Evolutionary conservation across 1,284 basidiomycete species (phyloP).

Genomic region (Ceratobasidium sp.): DNA sequence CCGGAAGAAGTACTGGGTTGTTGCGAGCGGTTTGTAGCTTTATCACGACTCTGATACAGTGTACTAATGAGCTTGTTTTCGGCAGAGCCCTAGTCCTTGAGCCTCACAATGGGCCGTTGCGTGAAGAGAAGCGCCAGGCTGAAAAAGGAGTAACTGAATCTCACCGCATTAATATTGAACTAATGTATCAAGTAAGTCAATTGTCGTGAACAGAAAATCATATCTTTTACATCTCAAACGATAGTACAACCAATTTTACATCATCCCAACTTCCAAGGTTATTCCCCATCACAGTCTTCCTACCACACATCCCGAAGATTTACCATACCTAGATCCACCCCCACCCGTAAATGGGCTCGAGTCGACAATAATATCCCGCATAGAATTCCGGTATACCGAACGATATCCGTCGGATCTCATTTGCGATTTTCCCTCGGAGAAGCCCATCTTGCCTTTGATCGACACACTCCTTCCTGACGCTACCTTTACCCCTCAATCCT

Average conservation of each 20-base stretch:
- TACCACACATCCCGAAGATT: neutral
- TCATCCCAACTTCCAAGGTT: neutral
- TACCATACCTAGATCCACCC: constrained; percentile 15
- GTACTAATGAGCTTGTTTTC: neutral
- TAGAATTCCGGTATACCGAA: neutral
- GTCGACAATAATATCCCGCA: neutral
- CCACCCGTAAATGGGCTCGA: neutral
- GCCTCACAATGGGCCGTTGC: neutral
- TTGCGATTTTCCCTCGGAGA: neutral
- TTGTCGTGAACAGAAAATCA: neutral
- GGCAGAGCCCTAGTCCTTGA: neutral
- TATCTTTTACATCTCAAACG: neutral
- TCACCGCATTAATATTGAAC: neutral
- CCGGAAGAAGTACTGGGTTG: constrained; percentile 11
- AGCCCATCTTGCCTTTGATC: neutral
- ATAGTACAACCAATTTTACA: neutral
- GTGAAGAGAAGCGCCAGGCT: neutral
- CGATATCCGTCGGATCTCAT: neutral
- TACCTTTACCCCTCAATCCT: neutral
- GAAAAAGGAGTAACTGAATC: neutral
- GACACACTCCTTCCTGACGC: neutral
- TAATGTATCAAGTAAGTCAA: neutral
- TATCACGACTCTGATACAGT: neutral
- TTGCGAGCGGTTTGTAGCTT: neutral
- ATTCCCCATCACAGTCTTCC: neutral